Conservation (phyloP, 2,329 filamentous ascomycete genomes). For the Ceratocystis cubensis region DNA sequence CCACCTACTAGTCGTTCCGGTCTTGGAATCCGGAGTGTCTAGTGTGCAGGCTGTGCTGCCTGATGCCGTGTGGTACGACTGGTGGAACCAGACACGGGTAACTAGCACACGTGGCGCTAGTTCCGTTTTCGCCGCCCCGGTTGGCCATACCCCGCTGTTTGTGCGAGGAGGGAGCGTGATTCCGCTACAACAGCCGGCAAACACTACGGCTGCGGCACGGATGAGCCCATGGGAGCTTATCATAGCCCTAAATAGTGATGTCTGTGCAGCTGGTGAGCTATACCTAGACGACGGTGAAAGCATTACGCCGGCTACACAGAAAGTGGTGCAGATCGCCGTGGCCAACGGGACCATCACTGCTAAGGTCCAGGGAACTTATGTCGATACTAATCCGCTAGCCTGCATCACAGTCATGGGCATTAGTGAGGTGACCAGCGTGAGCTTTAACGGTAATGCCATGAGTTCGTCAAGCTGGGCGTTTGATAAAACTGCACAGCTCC, state of each 20-base stretch:
- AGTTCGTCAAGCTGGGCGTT: conserved; percentile 33
- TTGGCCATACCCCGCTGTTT: conserved; percentile 49
- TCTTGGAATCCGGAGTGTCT: conserved; percentile 34
- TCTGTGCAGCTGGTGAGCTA: conserved; percentile 51
- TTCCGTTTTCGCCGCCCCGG: conserved; percentile 22
- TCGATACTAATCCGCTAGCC: conserved; percentile 44
- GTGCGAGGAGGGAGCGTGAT: conserved; percentile 53
- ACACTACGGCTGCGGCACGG: conserved; percentile 52
- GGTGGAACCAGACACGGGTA: conserved; percentile 36
- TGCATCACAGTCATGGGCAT: conserved; percentile 54
- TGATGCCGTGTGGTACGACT: conserved; percentile 38
- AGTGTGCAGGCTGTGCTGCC: conserved; percentile 39
- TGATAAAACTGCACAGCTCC: conserved; percentile 34
- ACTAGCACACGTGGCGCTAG: conserved; percentile 23
- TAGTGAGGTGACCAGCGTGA: conserved; percentile 32
- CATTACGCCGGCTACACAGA: conserved; percentile 44
- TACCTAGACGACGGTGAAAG: conserved; percentile 70
- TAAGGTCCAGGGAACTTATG: conserved; percentile 38
- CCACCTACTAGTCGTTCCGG: conserved; percentile 38
- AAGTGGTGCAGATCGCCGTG: conserved; percentile 41
- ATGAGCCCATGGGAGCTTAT: conserved; percentile 58
- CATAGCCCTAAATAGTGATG: conserved; percentile 50
- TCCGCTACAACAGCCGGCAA: conserved; percentile 46
- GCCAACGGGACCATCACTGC: conserved; percentile 36
- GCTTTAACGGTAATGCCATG: conserved; percentile 39